phyloP scores from a whole-genome alignment of 768 basidiomycete species.

The Mycena crocata region DNA sequence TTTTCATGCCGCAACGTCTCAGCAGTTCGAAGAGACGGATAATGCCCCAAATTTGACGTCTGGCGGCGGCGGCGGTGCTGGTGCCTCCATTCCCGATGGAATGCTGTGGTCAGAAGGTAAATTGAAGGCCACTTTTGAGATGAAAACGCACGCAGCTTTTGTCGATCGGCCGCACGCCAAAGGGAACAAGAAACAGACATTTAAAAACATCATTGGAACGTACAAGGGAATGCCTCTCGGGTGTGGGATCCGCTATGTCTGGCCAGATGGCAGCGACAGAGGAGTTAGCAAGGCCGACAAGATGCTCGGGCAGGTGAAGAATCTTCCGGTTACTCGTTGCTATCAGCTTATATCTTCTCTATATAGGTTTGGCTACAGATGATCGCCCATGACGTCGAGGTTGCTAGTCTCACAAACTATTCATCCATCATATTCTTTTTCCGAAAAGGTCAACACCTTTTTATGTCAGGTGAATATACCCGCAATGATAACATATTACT shows the following conservation, averaged over 20 bases:
- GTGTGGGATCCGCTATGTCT: not conserved
- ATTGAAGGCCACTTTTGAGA: not conserved
- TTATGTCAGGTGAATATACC: not conserved
- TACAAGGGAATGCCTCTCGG: not conserved
- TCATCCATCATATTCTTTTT: not conserved
- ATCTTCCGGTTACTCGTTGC: not conserved
- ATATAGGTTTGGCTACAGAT: not conserved
- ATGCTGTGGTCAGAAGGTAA: not conserved
- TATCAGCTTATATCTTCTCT: not conserved
- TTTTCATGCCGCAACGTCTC: not conserved
- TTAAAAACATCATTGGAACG: not conserved
- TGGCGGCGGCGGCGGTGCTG: not conserved
- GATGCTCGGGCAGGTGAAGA: not conserved
- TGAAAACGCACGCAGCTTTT: constrained; percentile 2
- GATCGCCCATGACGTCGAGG: not conserved
- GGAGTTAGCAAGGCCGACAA: not conserved
- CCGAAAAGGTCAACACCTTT: not conserved
- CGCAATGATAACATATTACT: not conserved
- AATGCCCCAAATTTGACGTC: not conserved
- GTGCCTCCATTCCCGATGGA: not conserved
- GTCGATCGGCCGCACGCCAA: not conserved
- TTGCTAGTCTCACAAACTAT: not conserved
- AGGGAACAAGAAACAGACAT: not conserved
- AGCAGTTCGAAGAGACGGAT: not conserved
- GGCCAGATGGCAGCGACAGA: not conserved